A percentile compares a stretch with the other conserved stretches of the same genome.
Evolutionary conservation across 805 yeast genomes (phyloP).

Genomic region (Starmera pachycereana): DNA sequence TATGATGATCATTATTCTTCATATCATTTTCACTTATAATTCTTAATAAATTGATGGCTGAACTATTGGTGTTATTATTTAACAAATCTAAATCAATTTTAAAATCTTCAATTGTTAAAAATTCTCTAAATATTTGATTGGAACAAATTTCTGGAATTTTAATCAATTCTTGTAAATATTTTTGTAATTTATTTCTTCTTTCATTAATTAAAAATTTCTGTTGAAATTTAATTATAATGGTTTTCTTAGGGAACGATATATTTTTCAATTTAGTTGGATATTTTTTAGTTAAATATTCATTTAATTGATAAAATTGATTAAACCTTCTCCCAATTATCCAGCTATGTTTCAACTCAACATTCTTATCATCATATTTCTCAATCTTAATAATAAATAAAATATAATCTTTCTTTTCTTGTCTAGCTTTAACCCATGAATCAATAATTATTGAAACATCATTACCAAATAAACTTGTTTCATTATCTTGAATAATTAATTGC

Average conservation of each 20-base stretch:
- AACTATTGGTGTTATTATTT: too few species aligned
- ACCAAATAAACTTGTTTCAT: conserved; percentile 65
- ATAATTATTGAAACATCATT: conserved; percentile 42
- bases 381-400: conserved; percentile 72
- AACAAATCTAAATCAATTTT: neutral
- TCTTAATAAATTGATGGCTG: too few species aligned
- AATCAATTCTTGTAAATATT: conserved; percentile 49
- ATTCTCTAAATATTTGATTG: conserved; percentile 60
- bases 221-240: conserved; percentile 65
- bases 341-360: conserved; percentile 40
- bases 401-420: conserved; percentile 48
- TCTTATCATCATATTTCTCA: conserved; percentile 32
- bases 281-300: conserved; percentile 46
- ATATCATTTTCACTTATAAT: too few species aligned
- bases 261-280: conserved; percentile 37
- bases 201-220: conserved; percentile 51
- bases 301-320: conserved; percentile 69
- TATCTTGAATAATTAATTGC: conserved; percentile 75
- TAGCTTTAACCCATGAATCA: conserved; percentile 36
- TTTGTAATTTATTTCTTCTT: conserved; percentile 50
- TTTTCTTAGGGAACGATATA: conserved; percentile 48
- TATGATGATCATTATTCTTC: too few species aligned
- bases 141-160: conserved; percentile 61
- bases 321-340: conserved; percentile 91
- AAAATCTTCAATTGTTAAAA: conserved; percentile 40